A percentile compares a stretch with the other conserved stretches of the same genome.
Conservation (phyloP, 2,329 filamentous ascomycete species). For the Alternaria infectoria region DNA sequence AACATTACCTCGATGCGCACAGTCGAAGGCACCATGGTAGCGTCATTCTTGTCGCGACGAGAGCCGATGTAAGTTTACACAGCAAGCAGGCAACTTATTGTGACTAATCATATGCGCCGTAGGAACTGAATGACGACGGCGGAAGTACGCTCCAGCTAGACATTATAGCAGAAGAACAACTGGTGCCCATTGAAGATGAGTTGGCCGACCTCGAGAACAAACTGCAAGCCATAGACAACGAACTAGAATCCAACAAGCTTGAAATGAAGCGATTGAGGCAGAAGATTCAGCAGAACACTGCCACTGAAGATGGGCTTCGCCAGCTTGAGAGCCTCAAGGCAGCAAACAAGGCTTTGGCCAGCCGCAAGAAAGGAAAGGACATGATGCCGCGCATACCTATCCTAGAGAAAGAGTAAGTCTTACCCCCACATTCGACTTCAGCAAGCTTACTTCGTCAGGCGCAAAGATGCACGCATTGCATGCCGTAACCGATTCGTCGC, state of each 20-base stretch:
- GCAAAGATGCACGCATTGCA: slow-evolving; percentile 3
- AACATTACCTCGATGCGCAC: slow-evolving; percentile 19
- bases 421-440: neutral
- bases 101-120: neutral
- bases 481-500: slow-evolving; percentile 18
- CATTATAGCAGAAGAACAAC: neutral
- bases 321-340: neutral
- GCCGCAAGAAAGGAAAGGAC: neutral
- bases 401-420: slow-evolving; percentile 1
- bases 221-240: neutral
- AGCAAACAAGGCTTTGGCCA: neutral
- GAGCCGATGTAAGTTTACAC: slow-evolving; percentile 18
- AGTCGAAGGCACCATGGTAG: slow-evolving; percentile 21
- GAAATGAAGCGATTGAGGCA: slow-evolving; percentile 1
- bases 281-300: neutral
- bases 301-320: neutral
- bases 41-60: slow-evolving; percentile 25
- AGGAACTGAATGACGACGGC: slow-evolving; percentile 13
- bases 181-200: slow-evolving; percentile 2
- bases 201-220: neutral
- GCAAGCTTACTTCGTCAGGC: neutral
- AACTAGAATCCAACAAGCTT: neutral
- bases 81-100: neutral
- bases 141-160: slow-evolving; percentile 1
- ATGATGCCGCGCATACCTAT: neutral